A percentile compares a stretch with the other conserved stretches of the same genome.
phyloP scores from a whole-genome alignment of 768 basidiomycete species.

The Mrakia gelida region DNA sequence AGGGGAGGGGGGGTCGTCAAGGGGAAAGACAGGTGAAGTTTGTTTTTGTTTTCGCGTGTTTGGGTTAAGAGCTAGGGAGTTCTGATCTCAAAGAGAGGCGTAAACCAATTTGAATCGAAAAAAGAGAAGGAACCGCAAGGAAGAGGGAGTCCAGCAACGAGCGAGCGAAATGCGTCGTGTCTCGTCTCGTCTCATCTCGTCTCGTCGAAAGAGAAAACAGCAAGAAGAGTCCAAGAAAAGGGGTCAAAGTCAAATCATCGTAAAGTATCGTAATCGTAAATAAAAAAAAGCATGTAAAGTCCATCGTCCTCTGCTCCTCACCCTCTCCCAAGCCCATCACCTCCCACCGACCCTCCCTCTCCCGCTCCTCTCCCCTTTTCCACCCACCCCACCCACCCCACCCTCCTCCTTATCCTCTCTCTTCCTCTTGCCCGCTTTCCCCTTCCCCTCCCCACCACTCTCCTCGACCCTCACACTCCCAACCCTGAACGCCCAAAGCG shows the following conservation, averaged over 20 bases:
- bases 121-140: background rate
- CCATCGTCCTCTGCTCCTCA: too few species aligned
- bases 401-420: background rate
- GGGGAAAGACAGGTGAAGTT: background rate
- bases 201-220: too few species aligned
- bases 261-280: background rate
- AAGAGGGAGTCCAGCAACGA: background rate
- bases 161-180: background rate
- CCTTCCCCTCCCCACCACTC: background rate
- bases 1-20: background rate
- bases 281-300: background rate
- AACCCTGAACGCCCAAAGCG: constrained; percentile 3
- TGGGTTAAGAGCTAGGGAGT: too few species aligned
- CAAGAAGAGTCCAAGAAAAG: background rate
- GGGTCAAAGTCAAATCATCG: background rate
- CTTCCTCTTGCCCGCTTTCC: background rate
- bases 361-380: background rate
- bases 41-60: too few species aligned
- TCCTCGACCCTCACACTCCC: background rate
- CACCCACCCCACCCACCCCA: background rate
- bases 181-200: too few species aligned
- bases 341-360: background rate
- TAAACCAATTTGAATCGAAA: too few species aligned
- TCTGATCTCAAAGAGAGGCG: too few species aligned
- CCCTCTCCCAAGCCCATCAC: background rate